Evolutionary conservation across 2,329 filamentous ascomycete genomes (phyloP).

Genomic region (Exophiala bonariae): DNA sequence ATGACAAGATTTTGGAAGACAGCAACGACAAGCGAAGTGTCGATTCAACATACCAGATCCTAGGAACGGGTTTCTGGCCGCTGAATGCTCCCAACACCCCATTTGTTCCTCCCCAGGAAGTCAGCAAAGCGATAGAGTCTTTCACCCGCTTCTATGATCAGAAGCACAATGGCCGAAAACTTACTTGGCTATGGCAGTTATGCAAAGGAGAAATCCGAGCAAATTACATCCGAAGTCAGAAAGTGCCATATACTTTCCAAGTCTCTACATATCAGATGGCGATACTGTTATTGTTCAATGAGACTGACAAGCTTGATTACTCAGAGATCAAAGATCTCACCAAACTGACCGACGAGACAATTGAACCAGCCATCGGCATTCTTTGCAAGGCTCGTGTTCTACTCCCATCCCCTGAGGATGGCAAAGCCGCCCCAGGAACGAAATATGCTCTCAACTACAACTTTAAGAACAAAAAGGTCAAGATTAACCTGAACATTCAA

Average conservation of each 20-base stretch:
- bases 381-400: conserved; percentile 93
- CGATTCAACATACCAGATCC: conserved; percentile 86
- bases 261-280: conserved; percentile 99
- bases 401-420: conserved; percentile 66
- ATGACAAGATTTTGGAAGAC: conserved; percentile 63
- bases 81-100: conserved; percentile 81
- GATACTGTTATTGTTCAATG: conserved; percentile 91
- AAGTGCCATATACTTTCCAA: conserved; percentile 93
- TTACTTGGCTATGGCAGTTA: conserved; percentile 97
- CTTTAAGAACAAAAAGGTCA: conserved; percentile 98
- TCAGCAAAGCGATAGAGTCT: conserved; percentile 82
- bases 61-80: conserved; percentile 98
- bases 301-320: conserved; percentile 80
- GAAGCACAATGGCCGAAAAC: conserved; percentile 93
- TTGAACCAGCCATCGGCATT: conserved; percentile 83
- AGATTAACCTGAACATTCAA: conserved; percentile 91
- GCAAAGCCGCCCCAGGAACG: conserved; percentile 75
- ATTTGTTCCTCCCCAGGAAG: conserved; percentile 83
- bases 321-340: conserved; percentile 84
- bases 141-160: conserved; percentile 91
- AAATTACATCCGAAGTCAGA: conserved; percentile 84
- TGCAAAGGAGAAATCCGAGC: conserved; percentile 97
- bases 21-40: conserved; percentile 67
- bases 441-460: conserved; percentile 84
- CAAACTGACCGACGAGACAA: conserved; percentile 73